phyloP scores from a whole-genome alignment of 2,329 filamentous ascomycete genomes.

The Paramyrothecium roridum region DNA sequence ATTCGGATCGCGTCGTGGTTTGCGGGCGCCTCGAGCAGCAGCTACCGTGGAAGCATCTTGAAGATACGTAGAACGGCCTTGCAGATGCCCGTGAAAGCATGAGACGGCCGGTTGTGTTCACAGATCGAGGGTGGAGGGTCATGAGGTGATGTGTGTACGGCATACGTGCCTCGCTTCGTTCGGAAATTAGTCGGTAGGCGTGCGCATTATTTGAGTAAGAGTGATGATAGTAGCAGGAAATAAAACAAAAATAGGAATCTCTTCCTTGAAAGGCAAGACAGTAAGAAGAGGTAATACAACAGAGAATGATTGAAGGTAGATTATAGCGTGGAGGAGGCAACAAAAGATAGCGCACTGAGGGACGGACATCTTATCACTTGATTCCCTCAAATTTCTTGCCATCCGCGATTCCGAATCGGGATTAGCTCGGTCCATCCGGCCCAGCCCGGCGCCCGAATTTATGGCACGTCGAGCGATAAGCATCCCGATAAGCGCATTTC shows the following conservation, averaged over 20 bases:
- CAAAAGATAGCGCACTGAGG: background rate
- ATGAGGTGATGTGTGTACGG: background rate
- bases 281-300: background rate
- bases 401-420: constrained; percentile 4
- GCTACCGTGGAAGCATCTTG: constrained; percentile 39
- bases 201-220: background rate
- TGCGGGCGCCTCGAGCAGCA: constrained; percentile 28
- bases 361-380: background rate
- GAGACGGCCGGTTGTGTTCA: constrained; percentile 29
- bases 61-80: constrained; percentile 32
- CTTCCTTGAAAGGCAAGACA: background rate
- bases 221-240: background rate
- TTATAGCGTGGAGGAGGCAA: background rate
- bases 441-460: background rate
- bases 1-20: background rate
- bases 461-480: background rate
- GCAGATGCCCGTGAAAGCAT: constrained; percentile 40
- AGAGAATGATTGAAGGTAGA: background rate
- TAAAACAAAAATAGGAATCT: background rate
- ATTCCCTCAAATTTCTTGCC: constrained; percentile 7
- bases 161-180: background rate
- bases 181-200: background rate
- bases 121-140: background rate
- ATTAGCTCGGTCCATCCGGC: background rate
- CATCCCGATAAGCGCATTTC: background rate